These are phyloP conservation scores for Malus domestica DNA, from an alignment of 306 rosid genomes.

Conservation along the genomic window ASM211411v1 NC_041797.1:28768501-28769000, in stretches of 20 bases:
- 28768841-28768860: not conserved
- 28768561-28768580: no score
- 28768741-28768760: no score
- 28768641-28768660: accelerated
- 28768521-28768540: no score
- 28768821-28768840: not conserved
- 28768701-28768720: accelerated
- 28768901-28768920: accelerated
- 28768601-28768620: accelerated
- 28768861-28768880: no score
- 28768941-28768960: no score
- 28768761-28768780: accelerated
- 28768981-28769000: no score
- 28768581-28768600: accelerated
- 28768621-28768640: accelerated
- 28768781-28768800: not conserved
- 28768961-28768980: accelerated
- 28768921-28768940: no score
- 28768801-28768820: not conserved
- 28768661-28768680: accelerated
- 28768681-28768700: accelerated
- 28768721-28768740: accelerated
- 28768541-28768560: no score
- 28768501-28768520: no score
- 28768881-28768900: no score